Evolutionary conservation across 345 rosid genomes (phyloP).

Genomic region (Leavenworthia alabamica): DNA sequence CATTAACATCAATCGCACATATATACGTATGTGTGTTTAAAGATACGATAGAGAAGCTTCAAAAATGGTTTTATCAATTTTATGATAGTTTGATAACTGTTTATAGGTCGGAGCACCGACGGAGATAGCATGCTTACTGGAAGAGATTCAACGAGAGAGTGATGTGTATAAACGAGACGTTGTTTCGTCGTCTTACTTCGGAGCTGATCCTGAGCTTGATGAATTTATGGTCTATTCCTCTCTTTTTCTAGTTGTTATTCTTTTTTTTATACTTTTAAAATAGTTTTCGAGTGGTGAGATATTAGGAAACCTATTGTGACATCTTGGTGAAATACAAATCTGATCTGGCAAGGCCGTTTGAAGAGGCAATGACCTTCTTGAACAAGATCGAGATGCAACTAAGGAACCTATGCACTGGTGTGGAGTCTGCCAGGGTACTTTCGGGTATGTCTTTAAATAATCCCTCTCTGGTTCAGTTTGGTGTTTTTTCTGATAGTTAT

Average conservation of each 20-base stretch:
- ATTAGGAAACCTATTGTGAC: slow-evolving; percentile 64
- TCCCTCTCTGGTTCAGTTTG: background rate
- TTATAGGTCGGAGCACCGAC: slow-evolving; percentile 85
- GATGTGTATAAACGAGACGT: slow-evolving; percentile 39
- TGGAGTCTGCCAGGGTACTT: slow-evolving; percentile 36
- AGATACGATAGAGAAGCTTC: background rate
- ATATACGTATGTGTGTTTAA: background rate
- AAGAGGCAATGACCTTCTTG: slow-evolving; percentile 76
- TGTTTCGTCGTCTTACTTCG: slow-evolving; percentile 40
- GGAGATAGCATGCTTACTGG: slow-evolving; percentile 57
- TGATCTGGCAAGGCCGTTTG: slow-evolving; percentile 88
- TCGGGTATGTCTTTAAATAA: slow-evolving; percentile 38
- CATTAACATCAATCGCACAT: background rate
- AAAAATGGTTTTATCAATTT: slow-evolving; percentile 22
- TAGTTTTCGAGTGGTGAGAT: background rate
- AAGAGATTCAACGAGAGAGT: slow-evolving; percentile 56
- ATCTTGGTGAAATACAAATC: slow-evolving; percentile 77
- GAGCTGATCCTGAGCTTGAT: slow-evolving; percentile 95
- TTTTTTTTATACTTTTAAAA: background rate
- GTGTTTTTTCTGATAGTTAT: no score
- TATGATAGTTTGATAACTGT: slow-evolving; percentile 12
- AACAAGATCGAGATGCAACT: slow-evolving; percentile 87
- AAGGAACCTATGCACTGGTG: slow-evolving; percentile 65
- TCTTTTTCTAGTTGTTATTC: background rate
- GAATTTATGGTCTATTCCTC: slow-evolving; percentile 70